Conservation (phyloP, 208 protist species). For the Leishmania gerbilli region DNA sequence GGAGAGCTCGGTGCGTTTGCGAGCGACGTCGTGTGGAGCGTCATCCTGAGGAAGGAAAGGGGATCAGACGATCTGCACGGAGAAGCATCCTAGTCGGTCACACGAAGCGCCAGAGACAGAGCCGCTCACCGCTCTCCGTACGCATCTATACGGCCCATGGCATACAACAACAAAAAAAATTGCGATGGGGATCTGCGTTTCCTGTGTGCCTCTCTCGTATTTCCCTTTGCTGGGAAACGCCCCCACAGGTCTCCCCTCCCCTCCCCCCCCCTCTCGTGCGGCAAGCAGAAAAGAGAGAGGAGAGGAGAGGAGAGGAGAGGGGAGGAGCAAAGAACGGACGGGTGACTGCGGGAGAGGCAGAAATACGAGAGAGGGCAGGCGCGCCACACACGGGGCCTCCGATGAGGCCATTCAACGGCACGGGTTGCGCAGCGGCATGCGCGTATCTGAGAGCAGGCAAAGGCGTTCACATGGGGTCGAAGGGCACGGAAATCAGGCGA, state of each 20-base stretch:
- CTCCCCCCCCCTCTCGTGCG: not conserved
- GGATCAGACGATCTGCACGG: not conserved
- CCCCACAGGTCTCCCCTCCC: no score
- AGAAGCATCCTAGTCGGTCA: not conserved
- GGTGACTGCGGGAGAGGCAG: not conserved
- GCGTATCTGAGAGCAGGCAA: not conserved
- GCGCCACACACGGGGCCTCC: not conserved
- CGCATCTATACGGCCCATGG: not conserved
- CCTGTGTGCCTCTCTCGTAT: no score
- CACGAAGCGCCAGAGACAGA: not conserved
- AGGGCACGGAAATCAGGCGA: constrained; percentile 13
- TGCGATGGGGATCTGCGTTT: not conserved
- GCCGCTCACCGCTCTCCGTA: not conserved
- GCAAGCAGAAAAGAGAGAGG: not conserved
- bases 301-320: not conserved
- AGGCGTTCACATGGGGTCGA: not conserved
- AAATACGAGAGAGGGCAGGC: not conserved
- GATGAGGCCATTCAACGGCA: not conserved
- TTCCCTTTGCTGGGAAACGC: no score
- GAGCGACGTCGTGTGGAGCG: not conserved
- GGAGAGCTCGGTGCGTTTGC: not conserved
- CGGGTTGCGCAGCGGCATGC: not conserved
- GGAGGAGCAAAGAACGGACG: no score
- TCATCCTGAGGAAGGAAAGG: not conserved
- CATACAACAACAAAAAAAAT: not conserved